phyloP scores from a whole-genome alignment of 805 yeast genomes.

The Barnettozyma pratensis region DNA sequence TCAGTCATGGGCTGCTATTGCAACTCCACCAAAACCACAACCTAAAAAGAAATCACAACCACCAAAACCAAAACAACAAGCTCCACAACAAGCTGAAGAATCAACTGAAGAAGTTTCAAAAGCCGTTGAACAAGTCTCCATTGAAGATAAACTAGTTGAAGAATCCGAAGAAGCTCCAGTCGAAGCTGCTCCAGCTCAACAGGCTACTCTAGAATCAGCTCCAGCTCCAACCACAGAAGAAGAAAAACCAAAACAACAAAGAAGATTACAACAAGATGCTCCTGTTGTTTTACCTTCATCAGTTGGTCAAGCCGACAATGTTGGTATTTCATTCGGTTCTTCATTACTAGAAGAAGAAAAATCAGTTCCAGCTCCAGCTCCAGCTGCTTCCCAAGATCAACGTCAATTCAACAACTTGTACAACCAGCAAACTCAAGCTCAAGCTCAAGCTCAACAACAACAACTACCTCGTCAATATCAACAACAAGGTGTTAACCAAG shows the following conservation, averaged over 20 bases:
- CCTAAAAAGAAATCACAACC: constrained; percentile 21
- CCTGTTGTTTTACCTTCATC: constrained; percentile 52
- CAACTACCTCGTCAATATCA: constrained; percentile 13
- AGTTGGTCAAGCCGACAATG: constrained; percentile 27
- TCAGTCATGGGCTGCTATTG: constrained; percentile 68
- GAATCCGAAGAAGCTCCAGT: constrained; percentile 19
- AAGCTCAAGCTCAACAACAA: constrained; percentile 6
- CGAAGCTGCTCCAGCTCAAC: constrained; percentile 12
- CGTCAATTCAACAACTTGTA: constrained; percentile 15
- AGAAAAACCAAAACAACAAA: constrained; percentile 27
- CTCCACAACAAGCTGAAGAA: constrained; percentile 26
- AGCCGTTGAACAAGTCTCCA: constrained; percentile 16
- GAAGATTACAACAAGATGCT: constrained; percentile 35
- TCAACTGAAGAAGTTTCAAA: constrained; percentile 23
- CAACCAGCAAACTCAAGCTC: constrained; percentile 4
- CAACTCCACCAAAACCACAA: constrained; percentile 40
- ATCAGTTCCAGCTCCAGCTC: constrained; percentile 4
- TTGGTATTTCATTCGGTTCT: constrained; percentile 62
- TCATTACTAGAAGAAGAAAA: constrained; percentile 37
- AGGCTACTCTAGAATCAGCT: constrained; percentile 3
- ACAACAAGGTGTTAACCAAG: constrained; percentile 13
- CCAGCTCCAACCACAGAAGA: constrained; percentile 14
- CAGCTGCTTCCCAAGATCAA: constrained; percentile 19
- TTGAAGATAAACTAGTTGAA: constrained; percentile 11
- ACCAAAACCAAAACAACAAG: constrained; percentile 17